phyloP scores from a whole-genome alignment of 2,329 filamentous ascomycete genomes.

The Fusarium sp. region DNA sequence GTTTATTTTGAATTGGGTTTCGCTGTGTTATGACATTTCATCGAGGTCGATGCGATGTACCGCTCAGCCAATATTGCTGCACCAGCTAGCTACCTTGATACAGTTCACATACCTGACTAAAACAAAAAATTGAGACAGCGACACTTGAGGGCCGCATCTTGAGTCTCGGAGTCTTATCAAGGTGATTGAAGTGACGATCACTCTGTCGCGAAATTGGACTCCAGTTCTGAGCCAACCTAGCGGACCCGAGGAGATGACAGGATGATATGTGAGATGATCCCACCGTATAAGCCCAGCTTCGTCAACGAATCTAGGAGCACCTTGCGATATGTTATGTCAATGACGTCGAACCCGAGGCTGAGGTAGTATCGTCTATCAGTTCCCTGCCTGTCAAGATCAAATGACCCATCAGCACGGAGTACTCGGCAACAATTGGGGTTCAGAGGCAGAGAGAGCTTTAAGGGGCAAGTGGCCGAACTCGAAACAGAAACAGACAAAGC shows the following conservation, averaged over 20 bases:
- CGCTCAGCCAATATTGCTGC: background rate
- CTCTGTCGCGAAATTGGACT: constrained; percentile 15
- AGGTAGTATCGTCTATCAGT: background rate
- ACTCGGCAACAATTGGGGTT: too few relatives aligned
- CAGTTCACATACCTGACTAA: background rate
- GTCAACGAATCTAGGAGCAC: constrained; percentile 3
- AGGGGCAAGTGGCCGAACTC: background rate
- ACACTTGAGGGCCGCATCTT: constrained; percentile 1
- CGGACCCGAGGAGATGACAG: constrained; percentile 8
- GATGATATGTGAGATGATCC: background rate
- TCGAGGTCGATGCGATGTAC: background rate
- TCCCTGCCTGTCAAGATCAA: constrained; percentile 3
- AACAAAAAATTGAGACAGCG: constrained; percentile 7
- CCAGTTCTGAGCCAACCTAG: constrained; percentile 6
- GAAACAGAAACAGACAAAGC: constrained; percentile 1
- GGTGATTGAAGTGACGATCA: constrained; percentile 24
- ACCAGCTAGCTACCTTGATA: too few relatives aligned
- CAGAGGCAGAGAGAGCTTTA: too few relatives aligned
- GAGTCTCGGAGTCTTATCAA: constrained; percentile 2
- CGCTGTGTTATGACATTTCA: background rate
- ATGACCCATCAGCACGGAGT: constrained; percentile 3
- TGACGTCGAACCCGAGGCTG: constrained; percentile 14
- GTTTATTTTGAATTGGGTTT: background rate
- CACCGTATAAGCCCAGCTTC: background rate
- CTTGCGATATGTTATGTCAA: constrained; percentile 17